A percentile compares a stretch with the other conserved stretches of the same genome.
Evolutionary conservation across 495 filamentous ascomycete species (phyloP).

Genomic region (Hyaloscypha hepaticicola): DNA sequence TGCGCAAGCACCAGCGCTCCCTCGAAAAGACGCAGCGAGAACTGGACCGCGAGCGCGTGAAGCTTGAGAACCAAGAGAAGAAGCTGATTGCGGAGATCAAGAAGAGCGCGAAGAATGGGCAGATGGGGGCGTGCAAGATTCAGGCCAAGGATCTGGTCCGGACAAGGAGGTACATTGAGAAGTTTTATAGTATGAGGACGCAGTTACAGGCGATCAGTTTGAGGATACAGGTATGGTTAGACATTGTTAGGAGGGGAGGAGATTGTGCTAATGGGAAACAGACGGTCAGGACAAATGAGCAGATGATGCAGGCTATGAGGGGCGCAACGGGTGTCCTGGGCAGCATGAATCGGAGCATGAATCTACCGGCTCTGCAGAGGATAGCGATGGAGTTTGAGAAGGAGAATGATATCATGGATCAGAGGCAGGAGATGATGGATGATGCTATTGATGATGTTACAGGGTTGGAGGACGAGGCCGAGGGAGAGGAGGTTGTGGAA

Average conservation of each 20-base stretch:
- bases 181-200: conserved; percentile 97
- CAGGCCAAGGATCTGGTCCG: conserved; percentile 96
- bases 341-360: conserved; percentile 97
- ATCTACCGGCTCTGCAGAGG: conserved; percentile 88
- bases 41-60: conserved; percentile 87
- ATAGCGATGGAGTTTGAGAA: conserved; percentile 99
- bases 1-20: conserved; percentile 94
- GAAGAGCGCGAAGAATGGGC: conserved; percentile 95
- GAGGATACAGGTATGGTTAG: conserved; percentile 73
- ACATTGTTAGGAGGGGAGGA: neutral
- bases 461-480: conserved; percentile 84
- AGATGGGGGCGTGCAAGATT: conserved; percentile 94
- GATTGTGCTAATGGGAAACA: conserved; percentile 34
- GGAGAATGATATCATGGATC: conserved; percentile 99
- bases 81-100: conserved; percentile 93
- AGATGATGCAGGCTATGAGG: conserved; percentile 99
- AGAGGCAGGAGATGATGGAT: conserved; percentile 99
- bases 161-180: conserved; percentile 92
- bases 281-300: conserved; percentile 96
- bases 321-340: conserved; percentile 89
- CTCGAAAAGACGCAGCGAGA: conserved; percentile 97
- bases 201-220: conserved; percentile 94
- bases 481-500: conserved; percentile 93
- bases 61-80: conserved; percentile 98
- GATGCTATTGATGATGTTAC: conserved; percentile 99